Evolutionary conservation across 2,329 filamentous ascomycete species (phyloP).

Genomic region (Penicillium digitatum): DNA sequence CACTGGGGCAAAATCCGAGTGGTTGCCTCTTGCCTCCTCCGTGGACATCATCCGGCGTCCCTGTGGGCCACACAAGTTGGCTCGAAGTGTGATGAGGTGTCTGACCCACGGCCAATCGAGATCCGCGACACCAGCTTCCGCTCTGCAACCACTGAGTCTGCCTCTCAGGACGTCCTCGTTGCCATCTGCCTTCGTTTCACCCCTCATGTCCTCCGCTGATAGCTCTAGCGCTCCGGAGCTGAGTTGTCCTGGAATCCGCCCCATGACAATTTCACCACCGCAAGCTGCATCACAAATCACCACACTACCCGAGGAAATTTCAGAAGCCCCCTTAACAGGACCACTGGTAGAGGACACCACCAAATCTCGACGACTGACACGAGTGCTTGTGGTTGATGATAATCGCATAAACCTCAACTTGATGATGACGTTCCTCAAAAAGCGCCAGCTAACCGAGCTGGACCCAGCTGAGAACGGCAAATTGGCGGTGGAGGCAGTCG

Average conservation of each 20-base stretch:
- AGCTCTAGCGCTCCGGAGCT: not conserved
- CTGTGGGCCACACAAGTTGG: constrained; percentile 42
- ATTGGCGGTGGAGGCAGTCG: constrained; percentile 41
- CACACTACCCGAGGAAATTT: constrained; percentile 7
- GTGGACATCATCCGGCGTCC: constrained; percentile 41
- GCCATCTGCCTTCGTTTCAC: constrained; percentile 1
- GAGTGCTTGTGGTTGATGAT: constrained; percentile 45
- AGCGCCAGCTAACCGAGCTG: constrained; percentile 33
- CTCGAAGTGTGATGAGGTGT: constrained; percentile 34
- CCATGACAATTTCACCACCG: not conserved
- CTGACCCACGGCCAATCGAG: constrained; percentile 20
- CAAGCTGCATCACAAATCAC: constrained; percentile 8
- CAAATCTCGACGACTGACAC: constrained; percentile 15
- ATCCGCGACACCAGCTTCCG: constrained; percentile 12
- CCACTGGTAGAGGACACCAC: constrained; percentile 14
- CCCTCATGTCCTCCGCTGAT: not conserved
- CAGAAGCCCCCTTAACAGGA: constrained; percentile 9
- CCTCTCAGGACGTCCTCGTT: constrained; percentile 8
- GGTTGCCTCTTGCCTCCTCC: constrained; percentile 29
- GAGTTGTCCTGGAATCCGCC: not conserved
- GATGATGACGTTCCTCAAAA: constrained; percentile 44
- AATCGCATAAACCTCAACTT: constrained; percentile 46
- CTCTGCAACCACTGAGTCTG: constrained; percentile 14
- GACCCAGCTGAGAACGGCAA: constrained; percentile 44
- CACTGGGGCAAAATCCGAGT: constrained; percentile 25